Conservation (phyloP, 2,329 filamentous ascomycete species). For the Cladosporium sp. region DNA sequence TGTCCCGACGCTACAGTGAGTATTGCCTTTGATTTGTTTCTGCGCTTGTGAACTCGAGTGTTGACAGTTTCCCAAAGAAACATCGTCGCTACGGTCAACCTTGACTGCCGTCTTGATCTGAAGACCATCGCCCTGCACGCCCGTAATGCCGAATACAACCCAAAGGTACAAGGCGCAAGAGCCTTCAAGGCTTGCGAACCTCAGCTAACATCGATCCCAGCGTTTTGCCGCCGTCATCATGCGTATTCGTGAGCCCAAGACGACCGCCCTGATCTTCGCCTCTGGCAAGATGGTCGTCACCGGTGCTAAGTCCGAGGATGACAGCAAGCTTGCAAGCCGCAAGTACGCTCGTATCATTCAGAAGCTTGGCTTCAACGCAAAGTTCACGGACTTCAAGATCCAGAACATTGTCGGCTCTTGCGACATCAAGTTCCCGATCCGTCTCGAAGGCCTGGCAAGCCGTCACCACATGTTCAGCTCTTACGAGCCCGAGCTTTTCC, state of each 20-base stretch:
- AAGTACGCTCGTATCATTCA: slow-evolving; percentile 99
- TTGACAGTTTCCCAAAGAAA: slow-evolving; percentile 64
- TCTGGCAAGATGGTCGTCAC: slow-evolving; percentile 99
- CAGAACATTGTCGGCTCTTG: slow-evolving; percentile 99
- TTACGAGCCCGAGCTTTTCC: slow-evolving; percentile 97
- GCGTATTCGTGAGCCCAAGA: slow-evolving; percentile 99
- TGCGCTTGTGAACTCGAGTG: slow-evolving; percentile 29
- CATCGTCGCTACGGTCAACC: slow-evolving; percentile 97
- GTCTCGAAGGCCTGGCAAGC: slow-evolving; percentile 89
- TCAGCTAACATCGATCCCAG: slow-evolving; percentile 48
- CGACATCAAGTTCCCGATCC: slow-evolving; percentile 99
- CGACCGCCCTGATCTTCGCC: slow-evolving; percentile 95
- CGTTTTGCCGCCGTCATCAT: slow-evolving; percentile 99
- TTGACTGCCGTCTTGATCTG: slow-evolving; percentile 92
- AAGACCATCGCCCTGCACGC: slow-evolving; percentile 99
- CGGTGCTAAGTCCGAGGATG: slow-evolving; percentile 95
- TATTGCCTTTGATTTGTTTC: slow-evolving; percentile 52
- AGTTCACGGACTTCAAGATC: slow-evolving; percentile 99
- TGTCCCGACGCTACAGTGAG: slow-evolving; percentile 94
- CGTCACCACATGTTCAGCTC: slow-evolving; percentile 99
- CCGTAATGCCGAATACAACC: slow-evolving; percentile 97
- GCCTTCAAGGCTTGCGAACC: slow-evolving; percentile 34
- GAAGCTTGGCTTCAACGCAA: slow-evolving; percentile 98
- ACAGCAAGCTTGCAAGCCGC: slow-evolving; percentile 92
- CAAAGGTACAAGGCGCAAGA: slow-evolving; percentile 67